Base-by-base conservation (phyloP, 768 basidiomycete genomes). In the Gelatoporia subvermispora region DNA sequence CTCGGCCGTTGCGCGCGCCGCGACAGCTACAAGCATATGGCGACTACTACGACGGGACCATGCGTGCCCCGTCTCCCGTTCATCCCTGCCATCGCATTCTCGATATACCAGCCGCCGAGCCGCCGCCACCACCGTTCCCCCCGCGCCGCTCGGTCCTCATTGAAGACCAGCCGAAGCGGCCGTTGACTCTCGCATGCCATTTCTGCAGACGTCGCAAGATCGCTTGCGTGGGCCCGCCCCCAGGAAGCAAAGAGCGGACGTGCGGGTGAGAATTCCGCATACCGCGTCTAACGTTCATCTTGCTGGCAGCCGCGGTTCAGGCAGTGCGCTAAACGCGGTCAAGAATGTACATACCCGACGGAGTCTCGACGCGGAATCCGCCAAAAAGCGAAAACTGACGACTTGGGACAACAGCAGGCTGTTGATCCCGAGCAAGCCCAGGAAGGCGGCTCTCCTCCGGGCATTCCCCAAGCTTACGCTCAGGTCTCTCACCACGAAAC, bases 301-400 rank as follows among this genome's bases (percentile, higher is more conserved):
- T 31, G 41, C 45, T 51, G 8, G 47, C 38, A 21, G 22, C 57
- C 25, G 36, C 39, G 62, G 55, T 59, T 54, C 49, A 88, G 86
- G 64, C 86, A 88, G 70, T 88, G 86, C 59, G 78, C 78, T 43
- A 74, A 84, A 36, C 79, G 86, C 21, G 77, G 78, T 24, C 76
- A 87, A 41, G 77, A 72, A 48, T 88, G 86, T 62, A 82, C 82
- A 58, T 88, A 85, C 55, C 86, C 86, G 1, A 65, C 71, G 5
- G 83, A 84, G 63, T 86, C 84, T 56, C 73, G 83, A 31, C 74
- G 86, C 16, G 86, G 86, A 9, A 57, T 59, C 16, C 56, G 62
- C 3, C 60, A 57, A 11, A 50, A 50, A 37, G 7, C 28, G 7
- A 31, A 31, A 13, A 31, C 7, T 13, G 28, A 31, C 5, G 28